Evolutionary conservation across 257 asterid species (phyloP).

Genomic region (Ligustrum vulgare): DNA sequence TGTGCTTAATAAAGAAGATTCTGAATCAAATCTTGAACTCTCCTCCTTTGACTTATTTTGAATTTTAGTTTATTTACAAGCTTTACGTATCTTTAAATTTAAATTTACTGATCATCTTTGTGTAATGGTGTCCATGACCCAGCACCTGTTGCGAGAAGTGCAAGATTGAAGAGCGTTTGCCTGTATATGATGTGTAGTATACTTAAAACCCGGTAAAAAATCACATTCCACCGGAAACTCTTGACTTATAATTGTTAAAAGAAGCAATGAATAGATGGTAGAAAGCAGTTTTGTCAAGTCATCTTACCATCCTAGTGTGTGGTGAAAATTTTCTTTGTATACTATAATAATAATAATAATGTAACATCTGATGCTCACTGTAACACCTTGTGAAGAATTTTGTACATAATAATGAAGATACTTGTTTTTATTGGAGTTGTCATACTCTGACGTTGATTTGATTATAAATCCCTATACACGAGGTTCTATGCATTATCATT

Average conservation of each 20-base stretch:
- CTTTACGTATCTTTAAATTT: background rate
- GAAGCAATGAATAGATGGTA: slow-evolving; percentile 31
- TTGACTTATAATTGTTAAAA: slow-evolving; percentile 2
- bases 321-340: background rate
- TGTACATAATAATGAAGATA: slow-evolving; percentile 13
- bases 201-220: slow-evolving; percentile 12
- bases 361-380: background rate
- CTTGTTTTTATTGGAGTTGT: too few species aligned
- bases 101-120: background rate
- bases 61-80: background rate
- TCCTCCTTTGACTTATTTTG: background rate
- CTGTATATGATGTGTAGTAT: slow-evolving; percentile 62
- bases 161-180: slow-evolving; percentile 83
- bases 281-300: slow-evolving; percentile 63
- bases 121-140: slow-evolving; percentile 7
- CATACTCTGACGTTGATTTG: too few species aligned
- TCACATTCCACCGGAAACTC: background rate
- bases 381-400: slow-evolving; percentile 16
- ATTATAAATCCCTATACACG: background rate
- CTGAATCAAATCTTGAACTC: background rate
- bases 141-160: slow-evolving; percentile 83
- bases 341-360: too few species aligned
- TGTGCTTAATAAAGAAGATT: background rate
- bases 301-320: slow-evolving; percentile 43
- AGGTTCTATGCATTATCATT: background rate